Evolutionary conservation across 805 yeast species (phyloP), one percentile per base, ranked within the genome.

Genomic region (Saccharomycodes ludwigii): DNA sequence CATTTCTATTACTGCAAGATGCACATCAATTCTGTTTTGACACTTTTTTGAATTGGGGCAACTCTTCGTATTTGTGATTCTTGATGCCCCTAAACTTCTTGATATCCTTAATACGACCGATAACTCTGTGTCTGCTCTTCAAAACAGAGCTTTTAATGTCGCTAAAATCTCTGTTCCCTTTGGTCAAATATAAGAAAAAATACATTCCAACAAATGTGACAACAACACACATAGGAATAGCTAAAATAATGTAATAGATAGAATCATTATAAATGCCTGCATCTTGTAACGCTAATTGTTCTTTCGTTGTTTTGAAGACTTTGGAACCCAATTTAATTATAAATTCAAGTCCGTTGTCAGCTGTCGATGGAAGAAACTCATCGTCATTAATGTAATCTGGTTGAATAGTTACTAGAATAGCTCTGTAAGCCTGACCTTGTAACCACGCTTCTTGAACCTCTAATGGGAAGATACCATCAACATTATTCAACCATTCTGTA

Each of bases 401-500:
- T 54, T 85, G 95, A 29, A 84, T 65, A 3, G 86, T 63, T 25
- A 84, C 56, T 30, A 76, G 60, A 9, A 80, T 74, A 38, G 67
- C 66, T 44, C 68, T 71, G 36, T 61, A 58, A 42, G 63, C 68
- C 41, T 58, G 52, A 4, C 67, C 76, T 23, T 61, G 61, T 20
- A 83, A 57, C 86, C 93, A 83, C 9, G 65, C 72, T 34, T 68
- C 72, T 22, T 66, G 51, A 24, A 82, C 57, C 23, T 71, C 71
- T 25, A 84, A 49, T 3, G 88, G 75, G 41, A 57, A 70, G 42
- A 61, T 67, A 10, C 95, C 95, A 36, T 68, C 67, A 15, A 59
- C 59, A 40, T 66, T 68, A 19, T 62, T 56, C 6, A 82, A 31
- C 94, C 94, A 84, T 5, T 77, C 91, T 6, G 85, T 65, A 1